Percentiles rank a stretch among this genome's conserved stretches.
Conservation (phyloP, 2,329 filamentous ascomycete genomes). For the Stylonectria norvegica region DNA sequence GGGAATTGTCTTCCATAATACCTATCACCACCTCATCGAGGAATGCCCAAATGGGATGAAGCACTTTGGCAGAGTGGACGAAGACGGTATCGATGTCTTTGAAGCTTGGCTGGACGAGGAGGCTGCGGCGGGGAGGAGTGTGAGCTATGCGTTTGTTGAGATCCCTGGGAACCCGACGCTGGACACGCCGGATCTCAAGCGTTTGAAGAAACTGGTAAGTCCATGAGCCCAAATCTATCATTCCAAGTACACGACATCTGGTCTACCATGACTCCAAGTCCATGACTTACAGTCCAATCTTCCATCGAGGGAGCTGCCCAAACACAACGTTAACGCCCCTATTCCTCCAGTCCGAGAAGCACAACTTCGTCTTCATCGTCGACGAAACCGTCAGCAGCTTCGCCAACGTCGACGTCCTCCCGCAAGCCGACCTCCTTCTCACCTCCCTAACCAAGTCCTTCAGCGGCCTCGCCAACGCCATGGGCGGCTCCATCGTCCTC, state of each 20-base stretch:
- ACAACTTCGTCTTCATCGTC: conserved; percentile 43
- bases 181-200: conserved; percentile 31
- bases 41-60: conserved; percentile 42
- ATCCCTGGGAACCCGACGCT: conserved; percentile 37
- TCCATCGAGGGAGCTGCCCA: no score
- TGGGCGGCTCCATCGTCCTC: conserved; percentile 50
- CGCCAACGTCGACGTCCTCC: conserved; percentile 49
- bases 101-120: conserved; percentile 43
- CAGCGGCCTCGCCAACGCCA: conserved; percentile 52
- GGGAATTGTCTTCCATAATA: conserved; percentile 51
- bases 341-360: conserved; percentile 34
- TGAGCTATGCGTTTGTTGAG: conserved; percentile 49
- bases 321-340: not conserved
- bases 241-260: no score
- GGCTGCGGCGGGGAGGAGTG: conserved; percentile 34
- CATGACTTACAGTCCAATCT: no score
- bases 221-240: not conserved
- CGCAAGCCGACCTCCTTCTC: conserved; percentile 47
- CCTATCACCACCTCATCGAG: conserved; percentile 45
- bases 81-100: conserved; percentile 40
- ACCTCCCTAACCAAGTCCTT: conserved; percentile 58
- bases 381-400: conserved; percentile 50
- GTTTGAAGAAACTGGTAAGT: conserved; percentile 39
- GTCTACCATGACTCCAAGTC: no score
- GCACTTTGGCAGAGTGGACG: conserved; percentile 45